Conservation (phyloP, 163 green algal genomes). For the Botryococcus braunii region DNA sequence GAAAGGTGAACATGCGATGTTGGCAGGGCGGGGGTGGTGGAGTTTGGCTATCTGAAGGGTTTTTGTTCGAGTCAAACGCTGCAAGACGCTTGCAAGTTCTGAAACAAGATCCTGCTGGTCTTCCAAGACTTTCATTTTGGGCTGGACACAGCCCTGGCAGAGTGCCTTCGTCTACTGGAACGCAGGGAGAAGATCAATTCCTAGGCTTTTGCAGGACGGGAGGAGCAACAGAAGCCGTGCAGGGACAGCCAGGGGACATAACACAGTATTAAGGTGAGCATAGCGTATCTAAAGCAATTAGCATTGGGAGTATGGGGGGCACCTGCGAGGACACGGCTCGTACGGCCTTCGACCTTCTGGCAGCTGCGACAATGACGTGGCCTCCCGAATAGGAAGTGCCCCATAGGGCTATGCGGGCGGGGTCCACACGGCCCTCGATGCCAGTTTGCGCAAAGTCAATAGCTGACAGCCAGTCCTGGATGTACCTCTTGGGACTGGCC, state of each 20-base stretch:
- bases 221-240: background rate
- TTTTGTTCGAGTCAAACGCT: background rate
- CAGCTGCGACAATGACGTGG: slow-evolving; percentile 36
- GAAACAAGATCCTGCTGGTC: no score
- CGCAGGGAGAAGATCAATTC: background rate
- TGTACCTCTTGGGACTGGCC: slow-evolving; percentile 25
- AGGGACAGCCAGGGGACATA: background rate
- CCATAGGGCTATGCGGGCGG: slow-evolving; percentile 30
- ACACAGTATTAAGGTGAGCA: background rate
- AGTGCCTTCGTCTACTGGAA: background rate
- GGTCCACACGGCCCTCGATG: slow-evolving; percentile 18
- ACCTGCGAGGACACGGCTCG: slow-evolving; percentile 15
- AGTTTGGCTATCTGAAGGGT: background rate
- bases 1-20: background rate
- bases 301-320: background rate
- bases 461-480: slow-evolving; percentile 26
- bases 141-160: no score
- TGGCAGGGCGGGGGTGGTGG: background rate
- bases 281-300: background rate
- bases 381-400: slow-evolving; percentile 33
- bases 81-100: background rate
- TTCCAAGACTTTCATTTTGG: no score
- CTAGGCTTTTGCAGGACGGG: background rate
- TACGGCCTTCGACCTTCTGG: slow-evolving; percentile 8
- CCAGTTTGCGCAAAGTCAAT: slow-evolving; percentile 20